Percentiles rank a stretch among this genome's conserved stretches.
These are phyloP conservation scores for Petunia secreta DNA, from an alignment of 257 asterid genomes.

Conservation along the genomic window DNA sequence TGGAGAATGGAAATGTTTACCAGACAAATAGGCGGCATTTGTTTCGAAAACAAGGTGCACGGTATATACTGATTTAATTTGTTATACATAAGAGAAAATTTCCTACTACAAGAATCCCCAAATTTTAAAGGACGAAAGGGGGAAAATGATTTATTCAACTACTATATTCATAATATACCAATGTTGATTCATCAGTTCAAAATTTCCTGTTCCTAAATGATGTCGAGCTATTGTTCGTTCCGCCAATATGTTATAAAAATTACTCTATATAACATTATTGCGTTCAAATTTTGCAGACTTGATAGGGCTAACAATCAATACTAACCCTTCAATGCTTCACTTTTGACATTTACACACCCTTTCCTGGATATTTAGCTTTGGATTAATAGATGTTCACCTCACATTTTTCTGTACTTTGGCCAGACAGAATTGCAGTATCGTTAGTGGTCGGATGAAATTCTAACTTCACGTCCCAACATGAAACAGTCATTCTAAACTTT, in stretches of 20 bases:
- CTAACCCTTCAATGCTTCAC: neutral
- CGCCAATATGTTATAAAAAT: neutral
- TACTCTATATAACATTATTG: neutral
- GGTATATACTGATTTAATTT: too few species aligned
- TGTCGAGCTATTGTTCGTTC: too few species aligned
- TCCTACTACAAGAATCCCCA: too few species aligned
- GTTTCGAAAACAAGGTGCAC: too few species aligned
- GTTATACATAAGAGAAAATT: too few species aligned
- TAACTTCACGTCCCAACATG: constrained; percentile 23
- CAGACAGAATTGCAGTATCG: neutral
- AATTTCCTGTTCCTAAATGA: too few species aligned
- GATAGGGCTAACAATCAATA: neutral
- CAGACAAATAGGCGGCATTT: too few species aligned
- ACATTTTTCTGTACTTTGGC: neutral
- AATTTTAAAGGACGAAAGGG: too few species aligned
- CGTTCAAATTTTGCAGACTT: neutral
- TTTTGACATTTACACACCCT: neutral
- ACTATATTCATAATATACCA: too few species aligned
- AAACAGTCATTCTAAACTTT: constrained; percentile 15
- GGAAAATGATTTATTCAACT: too few species aligned
- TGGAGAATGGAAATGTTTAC: too few species aligned
- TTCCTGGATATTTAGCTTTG: neutral
- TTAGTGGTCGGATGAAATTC: neutral
- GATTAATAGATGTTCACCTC: constrained; percentile 16
- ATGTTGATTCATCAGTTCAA: too few species aligned